A percentile compares a stretch with the other conserved stretches of the same genome.
Evolutionary conservation across 1,139 yeast genomes (phyloP).

Genomic region (Protomyces gravidus): DNA sequence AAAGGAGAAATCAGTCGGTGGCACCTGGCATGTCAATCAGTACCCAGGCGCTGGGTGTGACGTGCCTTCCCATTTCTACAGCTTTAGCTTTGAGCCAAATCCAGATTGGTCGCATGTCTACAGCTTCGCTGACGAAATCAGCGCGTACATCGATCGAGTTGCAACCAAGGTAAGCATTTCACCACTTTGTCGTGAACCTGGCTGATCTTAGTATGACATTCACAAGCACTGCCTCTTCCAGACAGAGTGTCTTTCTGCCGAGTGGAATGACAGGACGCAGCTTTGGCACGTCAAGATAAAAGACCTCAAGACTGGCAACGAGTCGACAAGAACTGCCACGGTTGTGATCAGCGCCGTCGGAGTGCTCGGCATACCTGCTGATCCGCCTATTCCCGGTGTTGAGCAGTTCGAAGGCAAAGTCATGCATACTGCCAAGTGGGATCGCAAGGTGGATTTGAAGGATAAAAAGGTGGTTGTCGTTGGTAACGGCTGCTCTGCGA

Average conservation of each 20-base stretch:
- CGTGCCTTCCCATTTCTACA: conserved; percentile 38
- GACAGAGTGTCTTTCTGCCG: conserved; percentile 26
- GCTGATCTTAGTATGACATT: conserved; percentile 7
- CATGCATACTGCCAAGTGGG: conserved; percentile 37
- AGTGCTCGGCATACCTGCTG: conserved; percentile 34
- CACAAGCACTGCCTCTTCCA: neutral
- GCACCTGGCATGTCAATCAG: conserved; percentile 37
- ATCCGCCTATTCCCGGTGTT: conserved; percentile 36
- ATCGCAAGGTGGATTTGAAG: conserved; percentile 33
- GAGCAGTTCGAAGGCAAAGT: conserved; percentile 36
- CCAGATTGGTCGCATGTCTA: conserved; percentile 37
- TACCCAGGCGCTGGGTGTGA: conserved; percentile 39
- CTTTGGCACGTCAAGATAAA: conserved; percentile 35
- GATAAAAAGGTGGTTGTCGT: conserved; percentile 37
- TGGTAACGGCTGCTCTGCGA: conserved; percentile 38
- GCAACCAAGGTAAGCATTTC: conserved; percentile 34
- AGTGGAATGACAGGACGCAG: conserved; percentile 34
- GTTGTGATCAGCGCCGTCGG: conserved; percentile 35
- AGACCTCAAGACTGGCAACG: conserved; percentile 30
- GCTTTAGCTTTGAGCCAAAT: conserved; percentile 37
- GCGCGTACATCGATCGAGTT: conserved; percentile 34
- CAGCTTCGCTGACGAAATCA: conserved; percentile 36
- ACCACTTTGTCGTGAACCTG: conserved; percentile 31
- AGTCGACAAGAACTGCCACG: conserved; percentile 20
- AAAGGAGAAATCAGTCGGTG: conserved; percentile 36